Evolutionary conservation across 2,329 filamentous ascomycete species (phyloP), one percentile per base, ranked within the genome.

Genomic region (Leptosphaerulina australis): DNA sequence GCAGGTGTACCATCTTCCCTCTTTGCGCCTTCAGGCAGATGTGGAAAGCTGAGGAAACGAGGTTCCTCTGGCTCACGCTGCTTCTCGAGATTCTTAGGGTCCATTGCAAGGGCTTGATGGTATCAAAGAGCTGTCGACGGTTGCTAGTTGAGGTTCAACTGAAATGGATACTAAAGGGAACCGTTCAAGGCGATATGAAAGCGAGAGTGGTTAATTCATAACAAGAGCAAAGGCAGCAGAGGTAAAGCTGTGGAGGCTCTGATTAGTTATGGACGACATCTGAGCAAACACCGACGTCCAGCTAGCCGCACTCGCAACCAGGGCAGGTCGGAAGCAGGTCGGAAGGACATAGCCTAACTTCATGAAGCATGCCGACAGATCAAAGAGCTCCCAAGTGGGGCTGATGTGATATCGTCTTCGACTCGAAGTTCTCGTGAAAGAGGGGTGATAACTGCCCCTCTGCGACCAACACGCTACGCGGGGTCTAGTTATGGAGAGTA

Each of bases 21-120:
- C 45, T 76, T 78, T 50, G 76, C 79, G 62, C 78, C 78, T 55
- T 79, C 78, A 53, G 77, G 79, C 15, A 81, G 76, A 61, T 80
- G 77, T 41, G 79, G 78, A 63, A 86, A 87, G 55, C 79, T 74
- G 55, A 86, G 77, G 60, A 83, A 86, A 38, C 72, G 70, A 5
- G 71, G 70, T 53, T 74, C 70, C 52, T 73, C 71, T 12, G 69
- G 68, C 53, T 74, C 54, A 9, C 55, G 55, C 50, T 73, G 64
- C 55, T 73, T 71, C 45, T 69, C 58, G 21, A 68, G 58, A 28
- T 74, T 73, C 21, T 50, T 51, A 2, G 71, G 64, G 45, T 73
- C 72, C 72, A 75, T 75, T 40, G 44, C 65, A 55, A 15, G 41
- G 26, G 37, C 8, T 30, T 10, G 24, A 28, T 29, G n/a, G 14